Conservation (phyloP, 495 filamentous ascomycete species). For the Penicillium tannophilum region DNA sequence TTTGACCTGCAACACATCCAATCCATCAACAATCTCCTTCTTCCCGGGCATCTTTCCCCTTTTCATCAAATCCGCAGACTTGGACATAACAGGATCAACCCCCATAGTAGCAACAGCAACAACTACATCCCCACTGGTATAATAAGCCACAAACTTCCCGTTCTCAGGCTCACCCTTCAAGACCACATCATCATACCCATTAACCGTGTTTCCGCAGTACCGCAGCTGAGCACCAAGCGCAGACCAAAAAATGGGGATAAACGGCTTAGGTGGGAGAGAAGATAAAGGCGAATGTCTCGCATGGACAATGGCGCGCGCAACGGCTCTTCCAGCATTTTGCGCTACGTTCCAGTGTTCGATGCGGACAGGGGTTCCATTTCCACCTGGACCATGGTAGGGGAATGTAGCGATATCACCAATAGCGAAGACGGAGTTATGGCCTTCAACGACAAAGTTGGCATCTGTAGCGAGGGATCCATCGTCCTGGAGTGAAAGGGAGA, state of each 20-base stretch:
- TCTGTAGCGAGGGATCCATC: slow-evolving; percentile 83
- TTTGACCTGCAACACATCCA: slow-evolving; percentile 67
- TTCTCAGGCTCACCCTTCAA: slow-evolving; percentile 76
- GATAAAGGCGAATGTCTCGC: slow-evolving; percentile 26
- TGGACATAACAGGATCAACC: slow-evolving; percentile 82
- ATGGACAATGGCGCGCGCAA: slow-evolving; percentile 71
- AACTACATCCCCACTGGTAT: slow-evolving; percentile 82
- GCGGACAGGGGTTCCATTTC: slow-evolving; percentile 60
- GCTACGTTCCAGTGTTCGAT: slow-evolving; percentile 99
- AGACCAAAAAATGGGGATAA: slow-evolving; percentile 96
- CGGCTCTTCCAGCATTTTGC: slow-evolving; percentile 83
- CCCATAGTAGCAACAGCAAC: slow-evolving; percentile 91
- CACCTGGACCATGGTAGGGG: slow-evolving; percentile 89
- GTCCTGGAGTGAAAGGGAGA: slow-evolving; percentile 63
- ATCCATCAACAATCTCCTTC: slow-evolving; percentile 69
- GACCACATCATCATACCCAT: slow-evolving; percentile 83
- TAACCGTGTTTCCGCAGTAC: slow-evolving; percentile 83
- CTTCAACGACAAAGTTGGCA: slow-evolving; percentile 72
- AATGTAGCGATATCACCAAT: slow-evolving; percentile 96
- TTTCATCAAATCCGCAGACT: slow-evolving; percentile 85
- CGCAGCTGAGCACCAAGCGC: slow-evolving; percentile 85
- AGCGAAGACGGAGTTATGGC: slow-evolving; percentile 76
- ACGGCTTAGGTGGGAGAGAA: slow-evolving; percentile 63
- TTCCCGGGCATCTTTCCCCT: slow-evolving; percentile 80
- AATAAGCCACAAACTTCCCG: slow-evolving; percentile 85